Base-by-base conservation (phyloP, 1,139 yeast species). In the Suhomyces chickasaworum region DNA sequence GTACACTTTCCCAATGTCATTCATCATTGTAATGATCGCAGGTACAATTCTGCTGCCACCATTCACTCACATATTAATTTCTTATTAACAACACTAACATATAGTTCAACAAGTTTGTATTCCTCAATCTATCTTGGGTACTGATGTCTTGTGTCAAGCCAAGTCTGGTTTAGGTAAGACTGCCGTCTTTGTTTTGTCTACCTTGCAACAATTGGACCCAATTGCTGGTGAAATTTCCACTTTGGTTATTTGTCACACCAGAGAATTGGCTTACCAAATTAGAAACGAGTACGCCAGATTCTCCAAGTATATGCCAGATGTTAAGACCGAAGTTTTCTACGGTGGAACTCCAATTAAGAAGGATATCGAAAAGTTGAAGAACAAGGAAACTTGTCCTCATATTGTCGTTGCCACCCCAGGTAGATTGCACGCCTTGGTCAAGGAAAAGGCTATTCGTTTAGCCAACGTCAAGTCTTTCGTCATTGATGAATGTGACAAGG, bases 91-190 rank as follows among this genome's bases (percentile, higher is more conserved):
- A 38, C 46, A 57, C 61, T 60, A 59, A 60, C 64, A 48, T 64
- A 54, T 69, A 86, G 99, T 93, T 58, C 99, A 93, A 78, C 99
- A 93, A 77, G 95, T 90, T 61, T 89, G 97, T 75, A 93, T 93
- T 64, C 99, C 99, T 49, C 99, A 93, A 75, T 89, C 98, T 48
- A 90, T 93, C 63, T 86, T 93, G 63, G 99, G 99, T 66, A 91
- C 97, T 54, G 99, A 93, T 66, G 98, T 93, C 51, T 77, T 93
- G 58, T 93, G 99, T 77, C 99, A 93, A 78, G 99, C 99, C 70
- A 93, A 93, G 78, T 93, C 99, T 41, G 99, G 99, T 85, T 81
- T 93, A 60, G 99, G 99, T 84, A 93, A 93, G 73, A 93, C 99
- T 49, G 99, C 99, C 43, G 99, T 93, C 51, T 93, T 93, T 61